Evolutionary conservation across 1,284 basidiomycete species (phyloP), one percentile per base, ranked within the genome.

Genomic region (Takashimella koratensis): DNA sequence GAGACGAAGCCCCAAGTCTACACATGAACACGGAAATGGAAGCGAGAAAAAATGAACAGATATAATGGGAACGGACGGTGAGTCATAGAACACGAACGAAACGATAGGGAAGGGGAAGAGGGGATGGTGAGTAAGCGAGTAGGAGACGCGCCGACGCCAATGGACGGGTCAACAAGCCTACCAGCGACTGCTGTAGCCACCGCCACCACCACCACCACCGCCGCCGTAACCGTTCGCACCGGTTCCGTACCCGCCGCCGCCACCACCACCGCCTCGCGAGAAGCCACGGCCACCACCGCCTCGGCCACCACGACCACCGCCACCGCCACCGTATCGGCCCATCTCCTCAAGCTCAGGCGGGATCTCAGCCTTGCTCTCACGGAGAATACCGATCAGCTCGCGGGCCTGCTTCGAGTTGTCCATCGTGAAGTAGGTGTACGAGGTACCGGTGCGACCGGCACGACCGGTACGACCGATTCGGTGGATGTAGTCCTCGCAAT

Each of bases 351-450:
- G 81, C 73, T 95, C 90, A 51, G 88, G 83, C 21, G 95, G 92
- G 23, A 98, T 81, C 47, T 82, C 80, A 27, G 92, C 86, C 74
- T 94, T 94, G 46, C 92, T 90, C 77, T 98, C 95, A 60, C 84
- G 82, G 59, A 98, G 79, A 65, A 98, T 97, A 62, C 78, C 81
- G 53, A 98, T 80, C 13, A 98, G 83, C 71, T 98, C 95, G 47
- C 92, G 87, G 16, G 95, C 93, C 63, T 85, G 86, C 80, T 95
- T 96, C 55, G 90, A 86, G 77, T 95, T 97, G 70, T 96, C 90
- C 49, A 87, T 87, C 52, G 90, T 94, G 79, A 98, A 95, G 82
- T 95, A 98, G 11, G 93, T 97, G 79, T 90, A 96, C 4, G 93
- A 91, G 30, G 86, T 88, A 67, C 79, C 79, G 54, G 69, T 80